Evolutionary conservation across 1,139 yeast species (phyloP).

Genomic region (Saccharomyces hybrid): DNA sequence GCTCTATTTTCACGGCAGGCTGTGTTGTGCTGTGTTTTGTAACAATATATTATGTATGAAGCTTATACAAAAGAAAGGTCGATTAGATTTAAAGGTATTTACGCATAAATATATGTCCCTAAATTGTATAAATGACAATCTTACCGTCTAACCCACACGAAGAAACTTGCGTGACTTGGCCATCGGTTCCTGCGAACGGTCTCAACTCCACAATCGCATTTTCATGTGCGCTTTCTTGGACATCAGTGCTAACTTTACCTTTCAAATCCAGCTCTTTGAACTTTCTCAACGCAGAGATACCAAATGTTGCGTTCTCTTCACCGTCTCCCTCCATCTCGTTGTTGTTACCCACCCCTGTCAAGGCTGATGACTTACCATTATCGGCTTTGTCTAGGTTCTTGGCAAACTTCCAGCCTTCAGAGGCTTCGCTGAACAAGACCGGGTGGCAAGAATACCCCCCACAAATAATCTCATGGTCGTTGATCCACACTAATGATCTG

Average conservation of each 20-base stretch:
- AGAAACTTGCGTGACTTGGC: conserved; percentile 47
- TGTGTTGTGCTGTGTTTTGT: neutral
- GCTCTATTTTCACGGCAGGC: neutral
- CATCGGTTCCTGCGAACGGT: conserved; percentile 36
- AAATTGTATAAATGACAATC: conserved; percentile 52
- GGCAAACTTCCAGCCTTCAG: conserved; percentile 58
- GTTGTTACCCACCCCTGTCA: conserved; percentile 31
- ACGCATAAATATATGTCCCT: neutral
- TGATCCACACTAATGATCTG: conserved; percentile 61
- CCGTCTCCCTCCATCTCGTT: conserved; percentile 42
- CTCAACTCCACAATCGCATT: conserved; percentile 72
- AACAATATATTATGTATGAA: neutral
- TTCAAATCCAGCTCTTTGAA: conserved; percentile 92
- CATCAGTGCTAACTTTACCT: conserved; percentile 59
- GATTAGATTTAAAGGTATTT: conserved; percentile 6
- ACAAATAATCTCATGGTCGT: conserved; percentile 60
- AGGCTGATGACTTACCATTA: conserved; percentile 17
- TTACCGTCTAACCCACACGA: conserved; percentile 86
- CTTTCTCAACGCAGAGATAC: conserved; percentile 85
- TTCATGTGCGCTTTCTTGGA: conserved; percentile 72
- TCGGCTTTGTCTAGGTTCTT: conserved; percentile 52
- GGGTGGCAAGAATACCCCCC: conserved; percentile 95
- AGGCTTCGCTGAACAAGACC: conserved; percentile 68
- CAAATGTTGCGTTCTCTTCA: conserved; percentile 50
- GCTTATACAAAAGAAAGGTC: neutral